A percentile compares a stretch with the other conserved stretches of the same genome.
These are phyloP conservation scores for Lichtheimia hyalospora DNA, from an alignment of 371 early-diverging fungal species.

Conservation along the genomic window DNA sequence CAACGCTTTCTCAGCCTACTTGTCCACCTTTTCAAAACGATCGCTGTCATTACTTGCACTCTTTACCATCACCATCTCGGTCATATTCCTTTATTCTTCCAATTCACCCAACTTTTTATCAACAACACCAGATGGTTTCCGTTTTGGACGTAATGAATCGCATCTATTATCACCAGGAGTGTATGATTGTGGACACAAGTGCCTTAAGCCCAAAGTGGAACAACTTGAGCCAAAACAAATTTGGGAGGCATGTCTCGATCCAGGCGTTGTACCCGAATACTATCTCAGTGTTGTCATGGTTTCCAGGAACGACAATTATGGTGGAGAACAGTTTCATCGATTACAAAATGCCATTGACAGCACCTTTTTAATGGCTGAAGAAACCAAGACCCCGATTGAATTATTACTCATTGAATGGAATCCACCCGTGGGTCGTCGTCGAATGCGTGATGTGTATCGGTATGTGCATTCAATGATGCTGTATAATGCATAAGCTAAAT, in stretches of 20 bases:
- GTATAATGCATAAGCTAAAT: background rate
- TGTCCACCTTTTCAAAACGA: constrained; percentile 19
- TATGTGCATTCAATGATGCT: constrained; percentile 5
- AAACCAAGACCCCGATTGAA: constrained; percentile 35
- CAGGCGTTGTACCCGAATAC: constrained; percentile 24
- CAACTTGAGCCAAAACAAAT: constrained; percentile 14
- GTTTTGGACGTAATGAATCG: constrained; percentile 16
- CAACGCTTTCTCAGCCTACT: constrained; percentile 13
- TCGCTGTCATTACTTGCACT: constrained; percentile 15
- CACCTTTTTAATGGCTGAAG: constrained; percentile 38
- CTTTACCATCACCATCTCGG: constrained; percentile 17
- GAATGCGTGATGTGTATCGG: constrained; percentile 36
- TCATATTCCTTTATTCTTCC: constrained; percentile 20
- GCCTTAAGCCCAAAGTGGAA: constrained; percentile 14
- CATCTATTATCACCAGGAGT: constrained; percentile 24
- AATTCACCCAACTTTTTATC: constrained; percentile 19
- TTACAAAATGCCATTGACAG: constrained; percentile 49
- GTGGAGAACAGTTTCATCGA: constrained; percentile 32
- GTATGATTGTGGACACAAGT: constrained; percentile 20
- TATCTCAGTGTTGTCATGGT: constrained; percentile 28
- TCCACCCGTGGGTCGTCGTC: constrained; percentile 29
- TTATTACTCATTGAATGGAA: constrained; percentile 48
- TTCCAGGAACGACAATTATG: constrained; percentile 25
- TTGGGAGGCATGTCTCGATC: constrained; percentile 30
- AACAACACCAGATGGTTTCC: constrained; percentile 18